These are phyloP conservation scores for Monosporascus cannonballus DNA, from an alignment of 2,329 filamentous ascomycete genomes.

Conservation along the genomic window DNA sequence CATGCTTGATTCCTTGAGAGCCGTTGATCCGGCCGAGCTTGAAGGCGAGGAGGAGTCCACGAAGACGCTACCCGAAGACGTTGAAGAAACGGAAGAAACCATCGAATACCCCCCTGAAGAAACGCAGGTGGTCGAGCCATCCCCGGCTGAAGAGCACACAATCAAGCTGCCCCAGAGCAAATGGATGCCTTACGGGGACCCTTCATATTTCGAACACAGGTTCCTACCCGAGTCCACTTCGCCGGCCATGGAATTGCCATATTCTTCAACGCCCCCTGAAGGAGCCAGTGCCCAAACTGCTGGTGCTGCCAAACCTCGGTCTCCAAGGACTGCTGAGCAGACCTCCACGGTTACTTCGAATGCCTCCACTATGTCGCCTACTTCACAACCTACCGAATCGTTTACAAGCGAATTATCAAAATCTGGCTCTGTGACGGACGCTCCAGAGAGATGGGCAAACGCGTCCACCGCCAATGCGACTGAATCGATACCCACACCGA, in stretches of 20 bases:
- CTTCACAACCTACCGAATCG: background rate
- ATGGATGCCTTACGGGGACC: conserved; percentile 21
- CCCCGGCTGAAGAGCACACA: conserved; percentile 15
- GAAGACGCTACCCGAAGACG: conserved; percentile 23
- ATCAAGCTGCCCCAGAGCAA: conserved; percentile 12
- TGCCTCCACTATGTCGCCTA: conserved; percentile 9
- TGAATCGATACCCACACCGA: background rate
- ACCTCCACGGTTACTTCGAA: conserved; percentile 4
- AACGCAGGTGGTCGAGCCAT: conserved; percentile 14
- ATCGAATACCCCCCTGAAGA: conserved; percentile 13
- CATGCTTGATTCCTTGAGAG: conserved; percentile 89
- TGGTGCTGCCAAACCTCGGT: conserved; percentile 6
- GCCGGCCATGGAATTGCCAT: conserved; percentile 6
- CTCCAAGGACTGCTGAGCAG: conserved; percentile 10
- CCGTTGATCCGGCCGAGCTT: conserved; percentile 64
- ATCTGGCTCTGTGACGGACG: background rate
- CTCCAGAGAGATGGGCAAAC: conserved; percentile 4
- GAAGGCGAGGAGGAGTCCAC: conserved; percentile 47
- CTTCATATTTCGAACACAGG: conserved; percentile 18
- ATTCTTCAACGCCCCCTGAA: conserved; percentile 4
- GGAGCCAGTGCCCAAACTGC: conserved; percentile 7
- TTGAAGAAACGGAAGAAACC: conserved; percentile 21
- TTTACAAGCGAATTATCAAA: background rate
- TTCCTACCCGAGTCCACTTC: conserved; percentile 15
- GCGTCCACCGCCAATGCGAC: conserved; percentile 8